Evolutionary conservation across 202 grass and related monocot genomes (phyloP).

Genomic region (Panicum hallii): DNA sequence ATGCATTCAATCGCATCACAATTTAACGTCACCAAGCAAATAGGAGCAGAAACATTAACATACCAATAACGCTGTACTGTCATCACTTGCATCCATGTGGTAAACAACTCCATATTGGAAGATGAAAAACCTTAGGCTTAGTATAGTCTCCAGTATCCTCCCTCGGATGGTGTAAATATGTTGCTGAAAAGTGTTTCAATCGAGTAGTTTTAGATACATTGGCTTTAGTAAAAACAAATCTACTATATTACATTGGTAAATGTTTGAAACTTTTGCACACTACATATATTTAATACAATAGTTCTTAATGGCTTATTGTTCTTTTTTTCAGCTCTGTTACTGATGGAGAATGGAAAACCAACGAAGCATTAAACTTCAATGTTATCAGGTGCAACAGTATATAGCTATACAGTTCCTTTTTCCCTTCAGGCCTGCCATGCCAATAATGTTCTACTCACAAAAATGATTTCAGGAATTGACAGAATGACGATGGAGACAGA

Average conservation of each 20-base stretch:
- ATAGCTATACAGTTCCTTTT: neutral
- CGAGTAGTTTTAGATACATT: conserved; percentile 21
- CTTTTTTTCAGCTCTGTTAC: neutral
- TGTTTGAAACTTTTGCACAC: neutral
- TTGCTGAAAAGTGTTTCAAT: conserved; percentile 53
- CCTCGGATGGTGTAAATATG: conserved; percentile 88
- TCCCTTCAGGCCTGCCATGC: neutral
- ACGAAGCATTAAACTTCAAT: neutral
- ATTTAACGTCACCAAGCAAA: conserved; percentile 34
- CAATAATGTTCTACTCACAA: conserved; percentile 1
- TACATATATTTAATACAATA: neutral
- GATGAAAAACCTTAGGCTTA: conserved; percentile 89
- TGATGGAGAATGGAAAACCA: conserved; percentile 18
- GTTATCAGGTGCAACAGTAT: neutral
- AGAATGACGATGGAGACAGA: conserved; percentile 9
- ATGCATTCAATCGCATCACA: conserved; percentile 17
- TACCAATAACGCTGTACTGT: conserved; percentile 74
- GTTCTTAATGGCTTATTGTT: neutral
- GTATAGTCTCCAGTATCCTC: conserved; percentile 80
- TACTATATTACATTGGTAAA: neutral
- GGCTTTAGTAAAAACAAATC: neutral
- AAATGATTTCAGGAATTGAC: conserved; percentile 21
- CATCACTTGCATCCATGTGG: conserved; percentile 62
- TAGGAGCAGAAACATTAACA: conserved; percentile 16
- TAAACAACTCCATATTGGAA: conserved; percentile 97